Percentiles rank a stretch among this genome's conserved stretches.
phyloP scores from a whole-genome alignment of 179 eudicot genomes.

The Carnegiea gigantea region DNA sequence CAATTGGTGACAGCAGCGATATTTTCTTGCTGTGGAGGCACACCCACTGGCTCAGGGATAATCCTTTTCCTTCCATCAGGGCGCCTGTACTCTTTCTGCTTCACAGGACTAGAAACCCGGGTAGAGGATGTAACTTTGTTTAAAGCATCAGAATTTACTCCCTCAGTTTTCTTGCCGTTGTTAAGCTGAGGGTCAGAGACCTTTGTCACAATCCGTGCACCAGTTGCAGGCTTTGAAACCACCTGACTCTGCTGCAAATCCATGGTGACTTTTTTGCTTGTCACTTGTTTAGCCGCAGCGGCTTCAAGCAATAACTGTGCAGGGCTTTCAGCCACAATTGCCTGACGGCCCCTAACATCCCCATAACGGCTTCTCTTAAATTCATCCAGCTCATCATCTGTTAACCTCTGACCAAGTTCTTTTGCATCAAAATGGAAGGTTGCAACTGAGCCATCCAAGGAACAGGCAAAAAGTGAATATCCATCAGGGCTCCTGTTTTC shows the following conservation, averaged over 20 bases:
- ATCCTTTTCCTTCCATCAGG: conserved; percentile 97
- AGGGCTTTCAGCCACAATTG: conserved; percentile 90
- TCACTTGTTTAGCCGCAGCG: conserved; percentile 67
- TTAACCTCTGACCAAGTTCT: conserved; percentile 82
- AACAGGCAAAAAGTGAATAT: conserved; percentile 94
- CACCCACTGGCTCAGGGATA: conserved; percentile 95
- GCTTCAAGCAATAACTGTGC: conserved; percentile 95
- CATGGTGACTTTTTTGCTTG: conserved; percentile 46
- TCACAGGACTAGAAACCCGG: conserved; percentile 77
- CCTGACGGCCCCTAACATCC: conserved; percentile 89
- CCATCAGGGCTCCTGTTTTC: conserved; percentile 96
- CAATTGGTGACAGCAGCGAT: conserved; percentile 35
- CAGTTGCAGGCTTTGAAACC: conserved; percentile 46
- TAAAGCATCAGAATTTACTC: conserved; percentile 40
- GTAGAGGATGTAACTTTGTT: conserved; percentile 51
- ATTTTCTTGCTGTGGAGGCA: conserved; percentile 58
- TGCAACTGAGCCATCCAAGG: conserved; percentile 92
- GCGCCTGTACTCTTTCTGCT: conserved; percentile 94
- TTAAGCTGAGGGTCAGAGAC: conserved; percentile 46
- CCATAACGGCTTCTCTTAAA: conserved; percentile 89
- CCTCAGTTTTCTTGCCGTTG: conserved; percentile 56
- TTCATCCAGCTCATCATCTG: conserved; percentile 74
- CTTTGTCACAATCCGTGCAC: conserved; percentile 38
- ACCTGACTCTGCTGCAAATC: conserved; percentile 42
- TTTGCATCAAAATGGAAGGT: conserved; percentile 86